Conservation (phyloP, 768 basidiomycete genomes). For the Suillus discolor region DNA sequence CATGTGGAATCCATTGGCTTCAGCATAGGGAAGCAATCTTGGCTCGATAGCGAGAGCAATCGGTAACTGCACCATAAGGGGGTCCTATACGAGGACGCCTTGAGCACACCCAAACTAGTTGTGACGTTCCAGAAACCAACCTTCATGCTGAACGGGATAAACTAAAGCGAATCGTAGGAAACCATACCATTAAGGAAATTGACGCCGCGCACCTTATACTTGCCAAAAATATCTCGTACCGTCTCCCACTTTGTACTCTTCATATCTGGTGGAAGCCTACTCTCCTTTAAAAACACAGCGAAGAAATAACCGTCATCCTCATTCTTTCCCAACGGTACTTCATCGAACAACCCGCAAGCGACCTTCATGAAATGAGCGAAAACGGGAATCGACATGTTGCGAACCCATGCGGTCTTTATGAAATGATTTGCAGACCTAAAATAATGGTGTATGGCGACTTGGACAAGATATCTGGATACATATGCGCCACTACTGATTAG, state of each 20-base stretch:
- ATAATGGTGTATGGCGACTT: conserved; percentile 78
- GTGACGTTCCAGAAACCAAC: conserved; percentile 36
- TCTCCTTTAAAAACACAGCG: conserved; percentile 67
- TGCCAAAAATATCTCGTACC: conserved; percentile 66
- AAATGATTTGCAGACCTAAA: conserved; percentile 74
- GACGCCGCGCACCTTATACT: conserved; percentile 55
- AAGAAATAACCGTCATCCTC: conserved; percentile 78
- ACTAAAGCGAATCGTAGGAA: conserved; percentile 44
- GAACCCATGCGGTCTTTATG: conserved; percentile 75
- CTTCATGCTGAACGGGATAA: conserved; percentile 77
- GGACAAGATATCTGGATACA: conserved; percentile 76
- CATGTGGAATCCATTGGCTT: conserved; percentile 76
- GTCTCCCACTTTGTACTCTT: conserved; percentile 65
- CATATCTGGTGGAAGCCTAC: conserved; percentile 59
- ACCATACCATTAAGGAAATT: conserved; percentile 8
- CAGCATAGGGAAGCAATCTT: conserved; percentile 68
- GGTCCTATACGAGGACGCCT: conserved; percentile 51
- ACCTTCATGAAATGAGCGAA: conserved; percentile 67
- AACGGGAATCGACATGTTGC: conserved; percentile 59
- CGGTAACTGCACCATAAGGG: conserved; percentile 76
- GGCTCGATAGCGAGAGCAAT: conserved; percentile 79
- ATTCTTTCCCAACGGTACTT: conserved; percentile 69
- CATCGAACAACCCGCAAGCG: conserved; percentile 59
- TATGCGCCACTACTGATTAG: conserved; percentile 76
- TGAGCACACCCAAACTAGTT: conserved; percentile 12